Evolutionary conservation across 208 protist species (phyloP).

Genomic region (Crithidia sp.): DNA sequence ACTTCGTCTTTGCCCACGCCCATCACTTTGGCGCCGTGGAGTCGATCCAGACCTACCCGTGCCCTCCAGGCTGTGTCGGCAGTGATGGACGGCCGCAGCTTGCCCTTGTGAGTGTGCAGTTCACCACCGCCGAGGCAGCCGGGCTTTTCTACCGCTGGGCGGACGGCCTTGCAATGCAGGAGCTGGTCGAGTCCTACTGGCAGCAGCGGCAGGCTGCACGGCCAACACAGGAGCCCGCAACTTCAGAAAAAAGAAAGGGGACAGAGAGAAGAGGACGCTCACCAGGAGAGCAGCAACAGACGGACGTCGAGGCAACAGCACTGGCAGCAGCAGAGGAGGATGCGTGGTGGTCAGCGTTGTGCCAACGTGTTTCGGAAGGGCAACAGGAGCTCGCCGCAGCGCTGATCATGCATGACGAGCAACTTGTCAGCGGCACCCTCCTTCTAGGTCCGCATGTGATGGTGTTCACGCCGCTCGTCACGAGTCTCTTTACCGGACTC

Average conservation of each 20-base stretch:
- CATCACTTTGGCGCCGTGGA: conserved; percentile 68
- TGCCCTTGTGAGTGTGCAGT: conserved; percentile 57
- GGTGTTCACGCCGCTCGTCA: conserved; percentile 65
- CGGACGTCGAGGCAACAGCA: too few relatives aligned
- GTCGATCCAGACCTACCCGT: conserved; percentile 26
- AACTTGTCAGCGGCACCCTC: conserved; percentile 31
- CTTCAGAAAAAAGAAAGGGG: neutral
- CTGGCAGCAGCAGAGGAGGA: neutral
- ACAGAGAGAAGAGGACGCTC: too few relatives aligned
- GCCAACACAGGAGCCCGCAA: neutral
- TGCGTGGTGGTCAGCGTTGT: conserved; percentile 20
- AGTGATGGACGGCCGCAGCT: too few relatives aligned
- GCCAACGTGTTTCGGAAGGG: neutral
- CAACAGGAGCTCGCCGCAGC: conserved; percentile 20
- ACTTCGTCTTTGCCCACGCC: conserved; percentile 33
- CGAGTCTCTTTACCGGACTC: conserved; percentile 64
- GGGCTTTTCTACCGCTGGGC: conserved; percentile 47
- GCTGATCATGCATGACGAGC: conserved; percentile 46
- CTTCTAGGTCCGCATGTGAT: conserved; percentile 60
- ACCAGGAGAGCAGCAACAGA: too few relatives aligned
- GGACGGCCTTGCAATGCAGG: conserved; percentile 12
- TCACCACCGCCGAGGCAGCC: conserved; percentile 55
- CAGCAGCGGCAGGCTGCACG: neutral
- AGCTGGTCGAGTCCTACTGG: conserved; percentile 16
- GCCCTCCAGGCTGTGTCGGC: too few relatives aligned